Base-by-base conservation (phyloP, 2,329 filamentous ascomycete genomes). In the Ophiobolus disseminans region DNA sequence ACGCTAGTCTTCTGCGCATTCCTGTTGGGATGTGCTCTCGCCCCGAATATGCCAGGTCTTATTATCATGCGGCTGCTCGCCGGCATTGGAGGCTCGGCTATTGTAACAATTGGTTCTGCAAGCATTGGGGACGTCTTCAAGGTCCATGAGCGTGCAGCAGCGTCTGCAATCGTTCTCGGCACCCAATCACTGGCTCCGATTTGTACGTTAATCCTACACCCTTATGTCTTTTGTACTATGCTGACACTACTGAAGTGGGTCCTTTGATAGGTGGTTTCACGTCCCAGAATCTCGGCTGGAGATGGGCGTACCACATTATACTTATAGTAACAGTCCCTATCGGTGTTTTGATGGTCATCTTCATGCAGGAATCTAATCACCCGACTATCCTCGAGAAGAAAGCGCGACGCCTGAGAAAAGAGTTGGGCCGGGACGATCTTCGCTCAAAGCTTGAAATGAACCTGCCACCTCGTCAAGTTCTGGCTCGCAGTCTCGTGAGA, bases 61-160 rank as follows among this genome's bases (percentile, higher is more conserved):
- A 39, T 70, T 14, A 54, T 48, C 7, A 66, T 68, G 39, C 62
- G 68, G 2, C 64, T 71, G 45, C 23, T 68, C 5, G 51, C 56
- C n/a, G 67, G 66, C 1, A 40, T 48, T 21, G 54, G 55, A n/a
- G 62, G 54, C 2, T 60, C 59, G 2, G 59, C 49, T 2, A 54
- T 60, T 10, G 46, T 69, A 42, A 78, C 80, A 2, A 73, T 81
- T 13, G 81, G 79, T 11, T 78, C 76, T 19, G 81, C 78, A 1
- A 78, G 75, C 2, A 74, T 84, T 28, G 77, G 79, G 2, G 82
- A 84, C 55, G 59, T 82, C 28, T 75, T 81, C 42, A 73, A 75
- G 0, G 62, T 69, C n/a, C 74, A 78, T 39, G 72, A 77, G 48
- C 72, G 82, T n/a, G 81, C 79, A 75, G 65, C 3, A 56, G 57